Evolutionary conservation across 768 basidiomycete species (phyloP), one percentile per base, ranked within the genome.

Genomic region (Leccinum disarticulatum): DNA sequence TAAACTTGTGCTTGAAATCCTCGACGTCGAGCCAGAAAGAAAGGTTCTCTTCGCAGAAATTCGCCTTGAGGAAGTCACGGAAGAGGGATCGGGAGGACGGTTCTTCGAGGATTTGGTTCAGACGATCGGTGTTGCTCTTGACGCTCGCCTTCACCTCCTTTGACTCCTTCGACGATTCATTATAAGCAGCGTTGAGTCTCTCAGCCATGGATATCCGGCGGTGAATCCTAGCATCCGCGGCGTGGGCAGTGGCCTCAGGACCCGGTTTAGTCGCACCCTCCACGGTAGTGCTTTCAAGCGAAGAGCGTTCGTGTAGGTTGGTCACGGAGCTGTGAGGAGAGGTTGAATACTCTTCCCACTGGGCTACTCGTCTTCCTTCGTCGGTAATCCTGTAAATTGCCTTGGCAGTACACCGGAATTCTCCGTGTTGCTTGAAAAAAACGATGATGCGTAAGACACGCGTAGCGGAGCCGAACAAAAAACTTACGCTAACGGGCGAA

Each of bases 11-110:
- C 77, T 94, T 95, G 79, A 99, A 97, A 72, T 99, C 97, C 72
- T 93, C 85, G 3, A 98, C 95, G 69, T 99, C 97, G 57, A 98
- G 73, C 91, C 94, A 99, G 77, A 98, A 99, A 51, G 90, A 88
- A 64, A 99, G 77, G 72, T 99, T 99, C 80, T 99, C 97, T 71
- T 99, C 97, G 77, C 93, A 98, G 73, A 97, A 98, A 74, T 98
- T 98, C 57, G 86, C 82, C 33, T 93, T 85, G 56, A 99, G 76
- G 79, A 95, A 96, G 64, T 98, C 97, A 60, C 97, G 87, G 83
- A 99, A 99, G 53, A 98, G 78, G 3, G 86, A 83, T 14, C 97
- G 86, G 38, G 95, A 78, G 31, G 88, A 87, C 0, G 95, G 91
- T 62, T 98, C 94, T 62, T 96, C 95, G 25, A 99, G 83, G 63